These are phyloP conservation scores for Diplosphaera chodatii DNA, from an alignment of 139 green algal genomes.

Conservation along the genomic window DNA sequence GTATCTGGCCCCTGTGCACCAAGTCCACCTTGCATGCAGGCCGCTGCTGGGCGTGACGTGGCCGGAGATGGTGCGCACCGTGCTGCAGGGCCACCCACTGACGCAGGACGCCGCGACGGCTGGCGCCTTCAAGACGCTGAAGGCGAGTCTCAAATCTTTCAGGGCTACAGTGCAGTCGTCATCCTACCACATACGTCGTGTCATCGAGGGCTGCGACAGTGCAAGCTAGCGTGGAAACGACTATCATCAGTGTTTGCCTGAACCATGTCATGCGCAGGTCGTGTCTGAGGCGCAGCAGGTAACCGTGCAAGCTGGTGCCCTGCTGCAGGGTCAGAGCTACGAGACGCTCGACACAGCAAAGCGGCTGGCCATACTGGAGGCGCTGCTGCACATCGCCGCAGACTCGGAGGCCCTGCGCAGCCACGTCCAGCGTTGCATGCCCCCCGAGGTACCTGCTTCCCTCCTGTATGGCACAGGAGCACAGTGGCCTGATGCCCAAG, in stretches of 20 bases:
- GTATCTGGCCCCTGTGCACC: too few species aligned
- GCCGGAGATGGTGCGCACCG: conserved; percentile 14
- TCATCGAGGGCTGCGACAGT: too few species aligned
- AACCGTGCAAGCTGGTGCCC: too few species aligned
- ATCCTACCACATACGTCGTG: too few species aligned
- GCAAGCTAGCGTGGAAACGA: too few species aligned
- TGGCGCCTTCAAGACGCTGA: not conserved
- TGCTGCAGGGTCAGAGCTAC: conserved; percentile 7
- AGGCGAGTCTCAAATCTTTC: not conserved
- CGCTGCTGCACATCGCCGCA: conserved; percentile 9
- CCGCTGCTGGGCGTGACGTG: conserved; percentile 18
- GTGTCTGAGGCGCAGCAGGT: too few species aligned
- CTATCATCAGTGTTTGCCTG: too few species aligned
- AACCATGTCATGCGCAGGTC: too few species aligned
- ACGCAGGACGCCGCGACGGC: not conserved
- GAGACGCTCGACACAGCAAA: not conserved
- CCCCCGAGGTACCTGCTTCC: not conserved
- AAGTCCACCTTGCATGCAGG: too few species aligned
- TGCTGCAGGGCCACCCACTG: not conserved
- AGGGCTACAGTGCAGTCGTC: too few species aligned
- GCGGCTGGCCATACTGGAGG: conserved; percentile 8
- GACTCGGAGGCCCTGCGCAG: conserved; percentile 14
- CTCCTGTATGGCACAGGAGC: too few species aligned
- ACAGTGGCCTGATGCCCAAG: too few species aligned
- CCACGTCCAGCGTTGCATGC: not conserved